Base-by-base conservation (phyloP, 2,329 filamentous ascomycete genomes). In the Xenosphaeropsis pyriputrescens region DNA sequence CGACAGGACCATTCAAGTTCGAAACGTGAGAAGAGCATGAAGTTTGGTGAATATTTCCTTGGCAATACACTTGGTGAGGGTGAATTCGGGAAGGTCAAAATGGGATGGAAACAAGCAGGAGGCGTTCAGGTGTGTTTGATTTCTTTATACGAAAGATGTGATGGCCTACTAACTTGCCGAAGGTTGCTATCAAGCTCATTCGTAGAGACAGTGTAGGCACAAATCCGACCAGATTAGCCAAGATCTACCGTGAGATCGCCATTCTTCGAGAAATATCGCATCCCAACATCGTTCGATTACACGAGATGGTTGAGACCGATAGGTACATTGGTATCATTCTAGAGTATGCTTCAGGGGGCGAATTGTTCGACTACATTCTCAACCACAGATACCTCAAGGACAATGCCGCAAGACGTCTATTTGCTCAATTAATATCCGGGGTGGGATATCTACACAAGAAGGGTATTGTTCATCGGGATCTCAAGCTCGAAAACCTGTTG, bases 301-400 rank as follows among this genome's bases (percentile, higher is more conserved):
- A 96, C 60, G 93, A 98, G 61, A 96, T 98, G 84, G 88, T 95
- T 19, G 89, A 96, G 60, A 96, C 91, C 0, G 88, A 96, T 53
- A 76, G 85, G 46, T 86, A 96, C 51, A 98, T 96, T 58, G 91
- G 91, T 47, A 96, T 98, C 53, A 93, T 98, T 49, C 73, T 98
- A 50, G 91, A 98, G 61, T 98, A 98, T 56, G 91, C 91, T 5
- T 98, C 91, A 1, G 91, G 91, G 15, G 91, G 91, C 42, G 91
- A 98, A 59, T 73, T 98, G 2, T 98, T 98, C 59, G 91, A 98
- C 60, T 94, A 95, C 60, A 98, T 98, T 49, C 67, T 98, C 43
- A 94, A 93, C 54, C 86, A 98, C 57, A 78, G 91, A 44, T 98
- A 96, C 57, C 68, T 98, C 18, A 96, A 96, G 57, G 91, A 98